Evolutionary conservation across 768 basidiomycete species (phyloP).

Genomic region (Tephrocybe sp.): DNA sequence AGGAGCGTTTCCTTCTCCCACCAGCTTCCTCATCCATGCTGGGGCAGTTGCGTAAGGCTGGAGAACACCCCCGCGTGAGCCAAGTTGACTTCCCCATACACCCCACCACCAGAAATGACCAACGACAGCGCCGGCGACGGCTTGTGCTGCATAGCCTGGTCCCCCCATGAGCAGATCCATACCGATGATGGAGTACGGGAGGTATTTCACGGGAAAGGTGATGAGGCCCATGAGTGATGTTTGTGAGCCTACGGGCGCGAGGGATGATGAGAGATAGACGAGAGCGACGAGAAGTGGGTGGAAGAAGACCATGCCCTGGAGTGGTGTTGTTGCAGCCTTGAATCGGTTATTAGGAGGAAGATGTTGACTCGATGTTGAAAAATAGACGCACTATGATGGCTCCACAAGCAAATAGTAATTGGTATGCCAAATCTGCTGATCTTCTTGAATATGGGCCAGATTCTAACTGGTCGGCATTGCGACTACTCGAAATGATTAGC

Average conservation of each 20-base stretch:
- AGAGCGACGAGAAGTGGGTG: conserved; percentile 66
- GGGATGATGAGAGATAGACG: conserved; percentile 63
- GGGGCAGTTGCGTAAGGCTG: conserved; percentile 50
- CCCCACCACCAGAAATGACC: conserved; percentile 85
- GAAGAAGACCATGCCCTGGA: conserved; percentile 52
- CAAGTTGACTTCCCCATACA: conserved; percentile 52
- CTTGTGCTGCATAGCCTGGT: conserved; percentile 48
- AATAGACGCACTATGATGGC: conserved; percentile 59
- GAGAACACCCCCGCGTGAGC: conserved; percentile 38
- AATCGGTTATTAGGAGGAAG: background rate
- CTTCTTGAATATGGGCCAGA: conserved; percentile 50
- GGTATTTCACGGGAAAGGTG: conserved; percentile 66
- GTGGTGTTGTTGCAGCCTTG: conserved; percentile 55
- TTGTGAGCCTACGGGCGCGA: conserved; percentile 62
- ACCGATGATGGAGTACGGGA: conserved; percentile 70
- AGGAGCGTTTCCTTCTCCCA: conserved; percentile 38
- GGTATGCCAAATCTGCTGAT: conserved; percentile 78
- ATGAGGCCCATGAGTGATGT: conserved; percentile 81
- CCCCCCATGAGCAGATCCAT: conserved; percentile 71
- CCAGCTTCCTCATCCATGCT: conserved; percentile 49
- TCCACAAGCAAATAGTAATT: conserved; percentile 52
- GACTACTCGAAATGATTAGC: conserved; percentile 39
- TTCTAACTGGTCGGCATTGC: conserved; percentile 65
- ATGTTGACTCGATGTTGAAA: background rate
- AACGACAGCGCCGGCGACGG: conserved; percentile 67